phyloP scores from a whole-genome alignment of 495 filamentous ascomycete species.

The Penicillium daleae region DNA sequence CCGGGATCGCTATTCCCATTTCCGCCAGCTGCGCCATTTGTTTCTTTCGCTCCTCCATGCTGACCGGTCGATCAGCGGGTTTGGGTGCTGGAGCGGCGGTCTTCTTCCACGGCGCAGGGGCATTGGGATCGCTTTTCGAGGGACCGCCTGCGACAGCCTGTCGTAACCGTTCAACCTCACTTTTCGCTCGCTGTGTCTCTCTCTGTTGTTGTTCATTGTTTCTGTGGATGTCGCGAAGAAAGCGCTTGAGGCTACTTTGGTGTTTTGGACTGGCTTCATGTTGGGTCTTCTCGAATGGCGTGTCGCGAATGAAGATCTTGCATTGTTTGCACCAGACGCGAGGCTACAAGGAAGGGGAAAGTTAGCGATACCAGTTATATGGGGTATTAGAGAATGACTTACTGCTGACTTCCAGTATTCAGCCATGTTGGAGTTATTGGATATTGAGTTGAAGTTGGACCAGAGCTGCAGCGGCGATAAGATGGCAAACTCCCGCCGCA shows the following conservation, averaged over 20 bases:
- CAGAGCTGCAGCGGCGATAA: constrained; percentile 13
- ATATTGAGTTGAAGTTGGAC: not conserved
- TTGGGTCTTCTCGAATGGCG: constrained; percentile 82
- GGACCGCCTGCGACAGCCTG: constrained; percentile 62
- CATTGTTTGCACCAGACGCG: constrained; percentile 99
- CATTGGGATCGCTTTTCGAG: constrained; percentile 23
- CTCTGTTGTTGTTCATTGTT: constrained; percentile 75
- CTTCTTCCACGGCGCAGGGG: constrained; percentile 29
- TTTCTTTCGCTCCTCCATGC: constrained; percentile 72
- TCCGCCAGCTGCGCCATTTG: constrained; percentile 87
- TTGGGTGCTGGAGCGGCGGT: constrained; percentile 27
- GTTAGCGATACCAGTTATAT: constrained; percentile 3
- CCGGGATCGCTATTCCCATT: constrained; percentile 84
- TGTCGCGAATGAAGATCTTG: constrained; percentile 88
- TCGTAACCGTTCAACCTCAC: constrained; percentile 85
- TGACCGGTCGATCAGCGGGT: constrained; percentile 42
- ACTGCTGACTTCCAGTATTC: constrained; percentile 99
- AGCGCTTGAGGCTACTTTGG: constrained; percentile 86
- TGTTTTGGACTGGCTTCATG: constrained; percentile 91
- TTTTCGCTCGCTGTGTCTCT: constrained; percentile 79
- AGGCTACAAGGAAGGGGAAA: constrained; percentile 48
- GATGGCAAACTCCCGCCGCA: constrained; percentile 18
- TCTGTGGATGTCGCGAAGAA: constrained; percentile 83
- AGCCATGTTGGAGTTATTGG: constrained; percentile 61
- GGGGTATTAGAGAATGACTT: constrained; percentile 22